Conservation (phyloP, 768 basidiomycete genomes). For the Candolleomyces eurysporus region DNA sequence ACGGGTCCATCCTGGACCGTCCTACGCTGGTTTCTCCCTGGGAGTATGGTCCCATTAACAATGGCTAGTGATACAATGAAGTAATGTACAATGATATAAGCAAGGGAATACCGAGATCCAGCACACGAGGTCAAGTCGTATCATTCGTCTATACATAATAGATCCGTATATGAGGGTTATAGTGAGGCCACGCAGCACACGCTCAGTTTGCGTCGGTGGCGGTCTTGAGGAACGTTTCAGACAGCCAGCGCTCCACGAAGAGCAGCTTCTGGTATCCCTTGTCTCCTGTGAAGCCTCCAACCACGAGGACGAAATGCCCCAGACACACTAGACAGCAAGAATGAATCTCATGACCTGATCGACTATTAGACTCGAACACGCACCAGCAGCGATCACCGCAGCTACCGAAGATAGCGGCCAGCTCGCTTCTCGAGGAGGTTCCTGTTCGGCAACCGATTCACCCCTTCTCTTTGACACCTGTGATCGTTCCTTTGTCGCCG, state of each 20-base stretch:
- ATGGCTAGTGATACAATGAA: no score
- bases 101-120: no score
- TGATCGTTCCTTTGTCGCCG: slow-evolving; percentile 6
- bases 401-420: slow-evolving; percentile 33
- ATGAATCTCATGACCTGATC: slow-evolving; percentile 7
- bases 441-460: not conserved
- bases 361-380: slow-evolving; percentile 1
- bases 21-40: no score
- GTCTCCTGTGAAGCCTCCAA: slow-evolving; percentile 45
- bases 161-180: no score
- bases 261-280: slow-evolving; percentile 46
- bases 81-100: no score
- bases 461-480: not conserved
- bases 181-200: no score
- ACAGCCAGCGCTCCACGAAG: slow-evolving; percentile 39
- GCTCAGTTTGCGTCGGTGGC: not conserved
- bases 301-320: slow-evolving; percentile 47
- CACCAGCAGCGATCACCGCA: slow-evolving; percentile 34
- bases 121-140: no score
- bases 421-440: slow-evolving; percentile 17
- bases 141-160: no score
- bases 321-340: slow-evolving; percentile 36
- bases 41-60: no score
- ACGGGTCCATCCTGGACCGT: no score
- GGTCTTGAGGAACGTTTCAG: not conserved